Evolutionary conservation across 2,329 filamentous ascomycete genomes (phyloP).

Genomic region (Aspergillus luchuensis): DNA sequence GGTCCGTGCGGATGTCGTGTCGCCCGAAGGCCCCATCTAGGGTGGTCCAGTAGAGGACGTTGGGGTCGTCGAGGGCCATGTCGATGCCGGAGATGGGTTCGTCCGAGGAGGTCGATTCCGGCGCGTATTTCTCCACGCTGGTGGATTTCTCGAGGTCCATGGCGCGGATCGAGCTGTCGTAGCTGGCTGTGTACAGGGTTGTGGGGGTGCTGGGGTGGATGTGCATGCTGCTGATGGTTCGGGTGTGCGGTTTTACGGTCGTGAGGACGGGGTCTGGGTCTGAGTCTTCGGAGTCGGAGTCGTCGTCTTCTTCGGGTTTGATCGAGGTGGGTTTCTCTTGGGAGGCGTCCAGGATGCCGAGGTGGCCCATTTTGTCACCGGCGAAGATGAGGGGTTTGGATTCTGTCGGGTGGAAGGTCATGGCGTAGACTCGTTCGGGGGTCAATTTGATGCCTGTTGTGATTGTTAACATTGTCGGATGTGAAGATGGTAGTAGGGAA

Average conservation of each 20-base stretch:
- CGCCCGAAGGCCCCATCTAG: slow-evolving; percentile 78
- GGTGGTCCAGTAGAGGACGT: slow-evolving; percentile 83
- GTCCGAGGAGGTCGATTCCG: slow-evolving; percentile 68
- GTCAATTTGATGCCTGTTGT: slow-evolving; percentile 81
- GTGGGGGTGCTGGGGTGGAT: slow-evolving; percentile 74
- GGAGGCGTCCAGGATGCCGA: slow-evolving; percentile 82
- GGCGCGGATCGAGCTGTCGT: slow-evolving; percentile 88
- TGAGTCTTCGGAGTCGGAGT: slow-evolving; percentile 59
- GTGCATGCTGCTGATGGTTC: slow-evolving; percentile 83
- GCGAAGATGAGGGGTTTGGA: slow-evolving; percentile 89
- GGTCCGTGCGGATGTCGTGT: slow-evolving; percentile 70
- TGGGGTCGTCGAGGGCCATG: slow-evolving; percentile 68
- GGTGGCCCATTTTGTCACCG: slow-evolving; percentile 87
- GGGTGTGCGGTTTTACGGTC: slow-evolving; percentile 84
- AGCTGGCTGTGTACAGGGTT: slow-evolving; percentile 79
- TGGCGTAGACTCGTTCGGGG: slow-evolving; percentile 80
- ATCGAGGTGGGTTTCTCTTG: slow-evolving; percentile 50
- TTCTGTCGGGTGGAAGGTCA: slow-evolving; percentile 83
- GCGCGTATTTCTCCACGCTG: slow-evolving; percentile 79
- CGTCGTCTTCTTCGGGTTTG: slow-evolving; percentile 66
- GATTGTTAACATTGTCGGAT: slow-evolving; percentile 2
- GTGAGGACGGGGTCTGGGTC: slow-evolving; percentile 78
- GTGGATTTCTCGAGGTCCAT: slow-evolving; percentile 80
- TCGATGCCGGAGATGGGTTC: slow-evolving; percentile 83
- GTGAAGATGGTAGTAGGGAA: neutral